Conservation (phyloP, 768 basidiomycete genomes). For the Lentinula guzmanii region DNA sequence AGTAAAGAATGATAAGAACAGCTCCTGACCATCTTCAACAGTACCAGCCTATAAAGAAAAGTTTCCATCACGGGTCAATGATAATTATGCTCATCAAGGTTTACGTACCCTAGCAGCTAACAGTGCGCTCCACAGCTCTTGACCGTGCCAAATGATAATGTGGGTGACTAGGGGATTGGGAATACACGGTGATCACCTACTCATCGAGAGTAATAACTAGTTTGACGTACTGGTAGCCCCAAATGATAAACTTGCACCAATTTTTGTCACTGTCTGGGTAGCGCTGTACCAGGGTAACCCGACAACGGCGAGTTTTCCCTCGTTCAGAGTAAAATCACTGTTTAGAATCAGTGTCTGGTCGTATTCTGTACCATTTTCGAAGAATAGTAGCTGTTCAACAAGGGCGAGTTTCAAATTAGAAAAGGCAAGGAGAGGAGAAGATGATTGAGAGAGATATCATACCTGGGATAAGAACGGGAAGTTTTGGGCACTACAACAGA, state of each 20-base stretch:
- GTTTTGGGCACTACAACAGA: conserved; percentile 11
- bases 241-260: conserved; percentile 8
- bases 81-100: background rate
- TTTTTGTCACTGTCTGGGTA: background rate
- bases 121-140: conserved; percentile 22
- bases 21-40: conserved; percentile 5
- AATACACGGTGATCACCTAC: conserved; percentile 9
- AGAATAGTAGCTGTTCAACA: conserved; percentile 18
- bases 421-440: conserved; percentile 5
- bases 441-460: conserved; percentile 11
- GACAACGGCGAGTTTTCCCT: conserved; percentile 7
- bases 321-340: conserved; percentile 10
- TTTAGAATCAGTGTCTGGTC: conserved; percentile 13
- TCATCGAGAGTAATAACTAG: no score
- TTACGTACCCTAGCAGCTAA: conserved; percentile 5
- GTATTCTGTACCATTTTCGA: conserved; percentile 11
- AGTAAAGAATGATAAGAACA: background rate
- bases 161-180: conserved; percentile 21
- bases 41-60: background rate
- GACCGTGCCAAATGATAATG: conserved; percentile 35
- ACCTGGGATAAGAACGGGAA: conserved; percentile 30
- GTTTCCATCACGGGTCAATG: background rate
- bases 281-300: conserved; percentile 12
- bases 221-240: conserved; percentile 2
- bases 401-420: no score